These are phyloP conservation scores for Beta vulgaris DNA, from an alignment of 148 eudicot genomes.

Conservation along the genomic window DNA sequence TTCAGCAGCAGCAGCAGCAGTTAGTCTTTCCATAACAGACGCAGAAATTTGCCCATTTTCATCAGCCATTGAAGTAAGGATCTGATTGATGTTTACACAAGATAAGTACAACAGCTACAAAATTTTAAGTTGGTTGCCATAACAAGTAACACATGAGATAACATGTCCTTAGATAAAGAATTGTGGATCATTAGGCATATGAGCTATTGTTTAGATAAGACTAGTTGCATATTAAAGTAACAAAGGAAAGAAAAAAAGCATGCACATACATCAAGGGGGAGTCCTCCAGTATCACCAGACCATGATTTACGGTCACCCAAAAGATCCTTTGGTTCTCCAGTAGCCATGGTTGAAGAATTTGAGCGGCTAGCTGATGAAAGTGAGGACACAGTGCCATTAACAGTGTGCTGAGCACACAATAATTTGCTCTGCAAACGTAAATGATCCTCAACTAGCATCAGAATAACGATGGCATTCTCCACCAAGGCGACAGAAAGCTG, in stretches of 20 bases:
- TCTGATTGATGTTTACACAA: conserved; percentile 40
- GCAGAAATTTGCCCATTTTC: conserved; percentile 77
- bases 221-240: background rate
- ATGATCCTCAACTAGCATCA: conserved; percentile 99
- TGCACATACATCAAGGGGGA: conserved; percentile 76
- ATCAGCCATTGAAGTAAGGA: conserved; percentile 90
- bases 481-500: conserved; percentile 98
- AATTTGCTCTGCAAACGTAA: conserved; percentile 86
- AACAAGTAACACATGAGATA: background rate
- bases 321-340: conserved; percentile 49
- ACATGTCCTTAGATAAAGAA: background rate
- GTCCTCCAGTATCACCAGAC: conserved; percentile 54
- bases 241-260: conserved; percentile 7
- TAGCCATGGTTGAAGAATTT: conserved; percentile 30
- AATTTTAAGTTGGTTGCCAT: background rate
- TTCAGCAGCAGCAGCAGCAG: conserved; percentile 96
- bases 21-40: conserved; percentile 78
- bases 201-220: background rate
- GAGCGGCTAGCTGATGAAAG: conserved; percentile 38
- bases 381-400: conserved; percentile 46
- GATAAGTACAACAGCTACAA: conserved; percentile 13
- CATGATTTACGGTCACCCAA: conserved; percentile 44
- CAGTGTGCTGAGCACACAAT: conserved; percentile 41
- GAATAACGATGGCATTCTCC: conserved; percentile 93
- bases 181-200: background rate